These are phyloP conservation scores for Phylloporus arenicola DNA, from an alignment of 768 basidiomycete genomes.

Conservation along the genomic window DNA sequence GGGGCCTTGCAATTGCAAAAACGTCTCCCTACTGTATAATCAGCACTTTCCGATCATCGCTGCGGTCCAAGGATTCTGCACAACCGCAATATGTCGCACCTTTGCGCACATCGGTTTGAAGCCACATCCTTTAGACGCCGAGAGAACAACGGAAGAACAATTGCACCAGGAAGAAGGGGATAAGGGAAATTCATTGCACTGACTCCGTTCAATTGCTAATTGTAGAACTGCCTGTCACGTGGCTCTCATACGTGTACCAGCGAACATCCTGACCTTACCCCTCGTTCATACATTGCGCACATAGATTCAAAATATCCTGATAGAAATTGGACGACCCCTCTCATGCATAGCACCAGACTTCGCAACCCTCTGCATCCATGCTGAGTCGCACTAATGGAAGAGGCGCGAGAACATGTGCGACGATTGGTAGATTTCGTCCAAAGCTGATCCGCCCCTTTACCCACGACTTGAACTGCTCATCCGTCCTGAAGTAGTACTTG, in stretches of 20 bases:
- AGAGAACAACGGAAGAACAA: too few relatives aligned
- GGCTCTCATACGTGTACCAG: too few relatives aligned
- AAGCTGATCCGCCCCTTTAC: conserved; percentile 28
- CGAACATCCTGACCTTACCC: background rate
- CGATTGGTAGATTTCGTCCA: conserved; percentile 33
- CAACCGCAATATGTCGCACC: too few relatives aligned
- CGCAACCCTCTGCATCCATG: conserved; percentile 16
- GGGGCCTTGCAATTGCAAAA: background rate
- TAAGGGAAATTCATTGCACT: too few relatives aligned
- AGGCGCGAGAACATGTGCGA: conserved; percentile 23
- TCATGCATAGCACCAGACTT: conserved; percentile 20
- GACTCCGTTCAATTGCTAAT: too few relatives aligned
- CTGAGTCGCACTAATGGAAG: conserved; percentile 15
- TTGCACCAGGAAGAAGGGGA: too few relatives aligned
- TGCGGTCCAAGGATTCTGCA: background rate
- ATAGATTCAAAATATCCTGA: background rate
- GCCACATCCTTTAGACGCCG: too few relatives aligned
- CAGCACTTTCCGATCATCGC: background rate
- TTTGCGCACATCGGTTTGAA: too few relatives aligned
- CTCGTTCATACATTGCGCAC: background rate
- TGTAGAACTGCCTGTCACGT: too few relatives aligned
- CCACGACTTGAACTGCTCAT: conserved; percentile 33
- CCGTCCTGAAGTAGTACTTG: conserved; percentile 25
- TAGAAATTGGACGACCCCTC: background rate
- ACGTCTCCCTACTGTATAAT: background rate